These are phyloP conservation scores for Cytospora paraplurivora DNA, from an alignment of 2,329 filamentous ascomycete species.

Conservation along the genomic window DNA sequence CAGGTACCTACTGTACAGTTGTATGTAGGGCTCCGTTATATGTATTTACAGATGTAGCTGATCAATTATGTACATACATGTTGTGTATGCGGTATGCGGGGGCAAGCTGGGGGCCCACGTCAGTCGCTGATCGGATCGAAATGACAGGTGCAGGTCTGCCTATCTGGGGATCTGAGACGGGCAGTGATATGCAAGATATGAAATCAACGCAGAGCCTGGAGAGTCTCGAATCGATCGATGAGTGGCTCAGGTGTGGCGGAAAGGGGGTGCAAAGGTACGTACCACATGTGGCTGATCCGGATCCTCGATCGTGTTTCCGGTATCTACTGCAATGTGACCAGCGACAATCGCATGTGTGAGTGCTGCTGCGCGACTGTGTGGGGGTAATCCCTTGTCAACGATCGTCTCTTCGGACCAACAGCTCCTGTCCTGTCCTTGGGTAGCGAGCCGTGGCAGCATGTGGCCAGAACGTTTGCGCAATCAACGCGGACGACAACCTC, in stretches of 20 bases:
- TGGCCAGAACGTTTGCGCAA: background rate
- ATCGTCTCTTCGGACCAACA: background rate
- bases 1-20: background rate
- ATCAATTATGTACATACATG: too few relatives aligned
- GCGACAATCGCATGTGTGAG: background rate
- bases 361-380: background rate
- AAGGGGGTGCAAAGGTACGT: background rate
- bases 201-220: background rate
- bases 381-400: background rate
- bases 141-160: background rate
- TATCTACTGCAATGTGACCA: background rate
- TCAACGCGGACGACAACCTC: constrained; percentile 3
- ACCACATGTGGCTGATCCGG: background rate
- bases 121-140: background rate
- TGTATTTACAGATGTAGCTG: background rate
- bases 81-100: background rate
- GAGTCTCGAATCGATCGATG: background rate
- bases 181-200: constrained; percentile 1
- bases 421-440: background rate
- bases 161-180: background rate
- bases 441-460: background rate
- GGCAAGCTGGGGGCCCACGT: background rate
- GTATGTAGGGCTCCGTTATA: background rate
- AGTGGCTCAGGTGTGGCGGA: background rate
- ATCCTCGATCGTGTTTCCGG: background rate